Percentiles rank a stretch among this genome's conserved stretches.
Evolutionary conservation across 257 asterid species (phyloP).

Genomic region (Solanum chiquidenum): DNA sequence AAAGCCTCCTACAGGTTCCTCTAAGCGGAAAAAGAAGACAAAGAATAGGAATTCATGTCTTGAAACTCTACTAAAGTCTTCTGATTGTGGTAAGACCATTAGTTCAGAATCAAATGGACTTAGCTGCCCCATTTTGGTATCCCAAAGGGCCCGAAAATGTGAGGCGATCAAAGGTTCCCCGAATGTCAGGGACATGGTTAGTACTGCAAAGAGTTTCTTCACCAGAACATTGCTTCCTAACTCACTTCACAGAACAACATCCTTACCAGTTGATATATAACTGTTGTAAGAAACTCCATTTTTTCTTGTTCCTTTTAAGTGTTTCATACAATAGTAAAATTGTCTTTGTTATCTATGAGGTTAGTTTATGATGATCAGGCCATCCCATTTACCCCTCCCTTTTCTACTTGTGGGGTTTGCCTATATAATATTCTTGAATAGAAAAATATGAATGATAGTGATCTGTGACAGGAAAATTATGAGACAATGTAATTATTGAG

Average conservation of each 20-base stretch:
- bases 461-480: not conserved
- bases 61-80: not conserved
- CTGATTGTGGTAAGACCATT: not conserved
- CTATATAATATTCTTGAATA: not conserved
- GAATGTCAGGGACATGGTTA: slow-evolving; percentile 2
- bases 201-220: slow-evolving; percentile 7
- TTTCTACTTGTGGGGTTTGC: not conserved
- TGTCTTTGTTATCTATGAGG: not conserved
- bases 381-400: not conserved
- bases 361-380: not conserved
- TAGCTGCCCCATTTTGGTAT: slow-evolving; percentile 23
- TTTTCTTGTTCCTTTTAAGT: not conserved
- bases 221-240: slow-evolving; percentile 8
- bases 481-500: slow-evolving; percentile 9
- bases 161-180: slow-evolving; percentile 19
- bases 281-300: not conserved
- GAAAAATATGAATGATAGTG: not conserved
- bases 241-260: slow-evolving; percentile 22
- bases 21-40: not conserved
- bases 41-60: not conserved
- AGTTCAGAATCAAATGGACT: not conserved
- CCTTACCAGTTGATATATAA: slow-evolving; percentile 19
- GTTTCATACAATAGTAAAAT: not conserved
- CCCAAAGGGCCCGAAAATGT: slow-evolving; percentile 25
- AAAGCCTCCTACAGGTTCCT: not conserved